These are phyloP conservation scores for Cylindrotheca fusiformis DNA, from an alignment of 108 stramenopile genomes.

Conservation along the genomic window DNA sequence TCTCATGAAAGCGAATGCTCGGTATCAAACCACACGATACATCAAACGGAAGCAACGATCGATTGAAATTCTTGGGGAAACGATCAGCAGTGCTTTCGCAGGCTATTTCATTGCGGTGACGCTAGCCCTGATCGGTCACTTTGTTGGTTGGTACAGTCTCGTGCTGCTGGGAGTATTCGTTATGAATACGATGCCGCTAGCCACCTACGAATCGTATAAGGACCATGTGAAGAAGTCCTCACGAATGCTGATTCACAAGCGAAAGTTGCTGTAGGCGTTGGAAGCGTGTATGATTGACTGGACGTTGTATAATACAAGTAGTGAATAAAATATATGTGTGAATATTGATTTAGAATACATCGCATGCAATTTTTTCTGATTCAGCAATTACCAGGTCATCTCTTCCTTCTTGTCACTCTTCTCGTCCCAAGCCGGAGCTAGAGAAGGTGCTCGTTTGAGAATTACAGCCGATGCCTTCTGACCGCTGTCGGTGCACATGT, in stretches of 20 bases:
- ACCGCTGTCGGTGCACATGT: not conserved
- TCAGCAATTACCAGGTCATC: no score
- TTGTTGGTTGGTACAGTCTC: not conserved
- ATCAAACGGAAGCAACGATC: no score
- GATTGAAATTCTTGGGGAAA: no score
- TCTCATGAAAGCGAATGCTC: not conserved
- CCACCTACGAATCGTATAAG: not conserved
- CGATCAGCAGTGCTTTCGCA: not conserved
- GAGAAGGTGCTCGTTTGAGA: not conserved
- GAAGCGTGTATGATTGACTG: not conserved
- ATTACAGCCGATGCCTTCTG: not conserved
- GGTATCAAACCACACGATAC: not conserved
- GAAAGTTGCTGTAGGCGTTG: not conserved
- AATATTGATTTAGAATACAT: no score
- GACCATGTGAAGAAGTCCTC: no score
- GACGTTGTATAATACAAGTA: not conserved
- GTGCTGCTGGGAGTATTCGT: not conserved
- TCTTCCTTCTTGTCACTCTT: no score
- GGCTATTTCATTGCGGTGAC: not conserved
- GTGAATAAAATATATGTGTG: not conserved
- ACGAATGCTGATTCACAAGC: not conserved
- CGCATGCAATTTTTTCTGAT: no score
- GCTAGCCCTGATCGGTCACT: not conserved
- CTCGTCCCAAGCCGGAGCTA: not conserved
- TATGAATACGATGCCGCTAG: not conserved